Evolutionary conservation across 371 early-diverging fungal species (phyloP).

Genomic region (Mucor sp.): DNA sequence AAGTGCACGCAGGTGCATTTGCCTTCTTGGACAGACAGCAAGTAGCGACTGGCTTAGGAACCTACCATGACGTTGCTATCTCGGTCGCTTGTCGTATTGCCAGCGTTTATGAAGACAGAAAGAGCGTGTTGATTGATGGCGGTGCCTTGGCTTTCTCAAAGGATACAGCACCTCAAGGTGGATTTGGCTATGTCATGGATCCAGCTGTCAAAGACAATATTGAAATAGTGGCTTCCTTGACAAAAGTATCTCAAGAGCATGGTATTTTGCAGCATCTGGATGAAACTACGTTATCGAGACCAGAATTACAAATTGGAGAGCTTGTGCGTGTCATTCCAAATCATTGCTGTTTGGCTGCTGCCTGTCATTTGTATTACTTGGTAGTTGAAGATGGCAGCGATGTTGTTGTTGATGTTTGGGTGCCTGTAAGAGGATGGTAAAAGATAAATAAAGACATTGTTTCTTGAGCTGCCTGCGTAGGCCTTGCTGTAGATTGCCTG

Average conservation of each 20-base stretch:
- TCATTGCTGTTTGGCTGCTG: slow-evolving; percentile 45
- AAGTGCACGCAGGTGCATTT: slow-evolving; percentile 49
- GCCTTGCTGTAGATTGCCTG: too few species aligned
- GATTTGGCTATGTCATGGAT: slow-evolving; percentile 37
- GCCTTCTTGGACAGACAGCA: slow-evolving; percentile 46
- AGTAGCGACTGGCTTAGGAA: slow-evolving; percentile 34
- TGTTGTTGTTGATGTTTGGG: slow-evolving; percentile 47
- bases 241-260: slow-evolving; percentile 45
- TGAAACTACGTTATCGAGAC: slow-evolving; percentile 10
- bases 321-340: slow-evolving; percentile 40
- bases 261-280: slow-evolving; percentile 32
- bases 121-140: slow-evolving; percentile 40
- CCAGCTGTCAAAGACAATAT: slow-evolving; percentile 2
- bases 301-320: slow-evolving; percentile 26
- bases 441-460: not conserved
- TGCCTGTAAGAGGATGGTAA: slow-evolving; percentile 53
- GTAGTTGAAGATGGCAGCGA: slow-evolving; percentile 38
- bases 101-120: slow-evolving; percentile 38
- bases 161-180: slow-evolving; percentile 48
- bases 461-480: too few species aligned
- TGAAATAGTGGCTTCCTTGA: slow-evolving; percentile 19
- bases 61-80: slow-evolving; percentile 29
- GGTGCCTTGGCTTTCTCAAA: slow-evolving; percentile 52
- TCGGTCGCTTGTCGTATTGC: slow-evolving; percentile 41
- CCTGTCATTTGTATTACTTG: slow-evolving; percentile 40